Conservation (phyloP, 179 eudicot species). For the Carnegiea gigantea region DNA sequence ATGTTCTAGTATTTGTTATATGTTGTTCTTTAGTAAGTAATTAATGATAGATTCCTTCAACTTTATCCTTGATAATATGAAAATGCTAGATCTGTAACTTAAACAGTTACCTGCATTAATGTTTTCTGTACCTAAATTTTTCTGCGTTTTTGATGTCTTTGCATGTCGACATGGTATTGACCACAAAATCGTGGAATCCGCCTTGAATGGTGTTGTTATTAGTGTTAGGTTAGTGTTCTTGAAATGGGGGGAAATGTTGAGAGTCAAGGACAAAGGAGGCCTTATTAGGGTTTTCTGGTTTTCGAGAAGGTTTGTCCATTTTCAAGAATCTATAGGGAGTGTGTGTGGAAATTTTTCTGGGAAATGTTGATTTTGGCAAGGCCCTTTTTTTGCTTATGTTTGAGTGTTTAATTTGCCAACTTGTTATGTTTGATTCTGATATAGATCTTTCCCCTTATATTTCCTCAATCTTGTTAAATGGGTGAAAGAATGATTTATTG, state of each 20-base stretch:
- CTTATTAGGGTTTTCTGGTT: constrained; percentile 20
- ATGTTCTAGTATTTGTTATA: no score
- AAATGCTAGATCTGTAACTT: no score
- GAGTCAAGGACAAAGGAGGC: constrained; percentile 20
- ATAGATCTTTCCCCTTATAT: constrained; percentile 15
- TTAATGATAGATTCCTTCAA: no score
- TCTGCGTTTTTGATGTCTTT: constrained; percentile 9
- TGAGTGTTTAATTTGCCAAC: constrained; percentile 26
- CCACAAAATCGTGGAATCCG: not conserved
- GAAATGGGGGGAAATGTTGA: not conserved
- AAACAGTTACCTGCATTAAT: not conserved
- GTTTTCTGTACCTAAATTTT: not conserved
- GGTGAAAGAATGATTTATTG: constrained; percentile 28
- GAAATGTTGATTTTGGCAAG: no score
- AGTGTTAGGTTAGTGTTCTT: not conserved
- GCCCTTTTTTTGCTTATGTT: not conserved
- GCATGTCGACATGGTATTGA: not conserved
- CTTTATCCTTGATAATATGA: no score
- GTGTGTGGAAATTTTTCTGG: not conserved
- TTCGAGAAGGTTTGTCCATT: constrained; percentile 21
- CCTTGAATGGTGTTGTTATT: not conserved
- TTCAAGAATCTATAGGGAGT: not conserved
- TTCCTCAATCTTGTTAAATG: constrained; percentile 31
- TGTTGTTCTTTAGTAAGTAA: no score
- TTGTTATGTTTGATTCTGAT: constrained; percentile 25